Conservation (phyloP, 2,329 filamentous ascomycete species). For the Fusarium sterilihyphosum region DNA sequence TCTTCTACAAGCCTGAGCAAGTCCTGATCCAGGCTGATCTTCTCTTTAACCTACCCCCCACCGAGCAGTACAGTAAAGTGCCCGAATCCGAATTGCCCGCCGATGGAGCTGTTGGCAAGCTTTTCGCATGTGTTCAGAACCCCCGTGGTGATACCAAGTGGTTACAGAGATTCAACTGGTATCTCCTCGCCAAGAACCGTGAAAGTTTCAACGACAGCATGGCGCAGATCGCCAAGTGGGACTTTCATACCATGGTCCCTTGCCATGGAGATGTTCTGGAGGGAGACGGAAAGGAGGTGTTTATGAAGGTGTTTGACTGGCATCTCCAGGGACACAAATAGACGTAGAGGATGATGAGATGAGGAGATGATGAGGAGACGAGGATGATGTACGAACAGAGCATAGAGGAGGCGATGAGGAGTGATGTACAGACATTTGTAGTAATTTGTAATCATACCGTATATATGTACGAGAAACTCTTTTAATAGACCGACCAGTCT, state of each 20-base stretch:
- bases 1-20: conserved; percentile 80
- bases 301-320: conserved; percentile 84
- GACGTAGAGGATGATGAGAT: not conserved
- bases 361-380: not conserved
- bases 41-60: conserved; percentile 88
- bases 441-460: conserved; percentile 27
- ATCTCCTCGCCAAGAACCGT: conserved; percentile 72
- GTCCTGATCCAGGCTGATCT: conserved; percentile 91
- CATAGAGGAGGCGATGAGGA: conserved; percentile 5
- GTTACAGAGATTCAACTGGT: conserved; percentile 87
- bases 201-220: conserved; percentile 76
- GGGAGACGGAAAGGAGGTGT: conserved; percentile 75
- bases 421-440: not conserved
- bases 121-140: conserved; percentile 65
- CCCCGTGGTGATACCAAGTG: conserved; percentile 74
- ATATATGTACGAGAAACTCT: not conserved
- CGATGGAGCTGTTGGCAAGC: conserved; percentile 52
- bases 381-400: not conserved
- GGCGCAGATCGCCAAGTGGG: conserved; percentile 77
- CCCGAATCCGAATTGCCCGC: conserved; percentile 49
- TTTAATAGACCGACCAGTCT: not conserved
- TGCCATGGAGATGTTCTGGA: conserved; percentile 95
- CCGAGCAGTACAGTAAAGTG: conserved; percentile 84
- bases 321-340: conserved; percentile 65
- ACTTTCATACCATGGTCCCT: conserved; percentile 85